Percentiles rank a stretch among this genome's conserved stretches.
Evolutionary conservation across 495 filamentous ascomycete species (phyloP).

Genomic region (Amniculicola lignicola): DNA sequence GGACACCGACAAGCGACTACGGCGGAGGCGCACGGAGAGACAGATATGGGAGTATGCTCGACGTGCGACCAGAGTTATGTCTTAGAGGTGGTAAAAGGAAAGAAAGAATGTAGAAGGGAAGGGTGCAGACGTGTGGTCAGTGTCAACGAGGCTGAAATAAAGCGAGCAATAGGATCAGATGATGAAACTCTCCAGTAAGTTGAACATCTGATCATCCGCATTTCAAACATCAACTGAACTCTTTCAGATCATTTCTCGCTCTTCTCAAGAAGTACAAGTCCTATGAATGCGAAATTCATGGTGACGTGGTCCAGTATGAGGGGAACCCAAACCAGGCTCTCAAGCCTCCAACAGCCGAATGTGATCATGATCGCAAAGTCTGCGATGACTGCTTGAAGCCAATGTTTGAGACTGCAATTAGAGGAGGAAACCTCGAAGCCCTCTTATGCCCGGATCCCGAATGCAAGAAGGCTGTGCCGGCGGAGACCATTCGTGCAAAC

Average conservation of each 20-base stretch:
- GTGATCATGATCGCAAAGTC: conserved; percentile 7
- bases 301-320: neutral
- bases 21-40: neutral
- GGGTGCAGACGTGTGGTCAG: neutral
- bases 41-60: neutral
- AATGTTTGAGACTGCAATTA: neutral
- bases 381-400: conserved; percentile 1
- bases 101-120: neutral
- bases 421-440: neutral
- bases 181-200: neutral
- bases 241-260: neutral
- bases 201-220: neutral
- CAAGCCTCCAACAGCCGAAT: conserved; percentile 2
- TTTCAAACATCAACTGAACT: neutral
- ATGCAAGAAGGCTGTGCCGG: neutral
- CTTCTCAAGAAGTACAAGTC: neutral
- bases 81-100: neutral
- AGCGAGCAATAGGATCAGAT: neutral
- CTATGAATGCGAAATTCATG: neutral
- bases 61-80: neutral
- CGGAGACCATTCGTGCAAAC: neutral
- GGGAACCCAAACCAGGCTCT: neutral
- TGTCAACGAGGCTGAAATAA: neutral
- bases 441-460: conserved; percentile 1
- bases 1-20: neutral